Base-by-base conservation (phyloP, 805 yeast genomes). In the Candida xyloterini region DNA sequence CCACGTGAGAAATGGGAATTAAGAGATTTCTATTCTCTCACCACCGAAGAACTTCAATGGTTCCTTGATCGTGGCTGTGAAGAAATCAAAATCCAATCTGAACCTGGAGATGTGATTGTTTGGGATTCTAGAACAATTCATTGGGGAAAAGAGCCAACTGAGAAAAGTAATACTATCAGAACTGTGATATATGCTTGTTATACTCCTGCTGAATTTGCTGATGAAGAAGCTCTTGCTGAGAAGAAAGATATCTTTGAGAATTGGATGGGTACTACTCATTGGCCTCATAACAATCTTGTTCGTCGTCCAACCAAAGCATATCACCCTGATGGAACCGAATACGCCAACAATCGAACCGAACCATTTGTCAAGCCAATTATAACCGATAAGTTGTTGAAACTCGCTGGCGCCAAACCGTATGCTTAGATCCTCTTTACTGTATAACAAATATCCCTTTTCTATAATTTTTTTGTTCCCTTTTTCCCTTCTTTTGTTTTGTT, bases 101-200 rank as follows among this genome's bases (percentile, higher is more conserved):
- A 60, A 39, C 60, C 64, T 6, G 67, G 67, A 30, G 67, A 63
- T 44, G 43, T 62, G 38, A 58, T 63, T 26, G 24, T 62, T 5
- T 62, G 67, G 67, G 67, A 61, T 40, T 61, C 67, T 8, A 51
- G 65, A 50, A 50, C 55, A 10, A 35, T 50, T 21, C 67, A 61
- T 42, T 60, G 57, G 51, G 65, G 66, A 13, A 50, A 42, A 27
- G 53, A 50, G 20, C 66, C 64, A 22, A 47, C 47, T 7, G 49
- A 45, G 6, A 51, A 45, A 8, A 42, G 57, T 24, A 45, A 51
- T n/a, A 44, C 44, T 27, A 52, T 62, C 33, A 52, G 66, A 44
- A 52, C 64, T 3, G 46, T 56, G 20, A 55, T 60, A 4, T 61
- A 60, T 40, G 51, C 57, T 15, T 51, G 59, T 23, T 60, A 58